phyloP scores from a whole-genome alignment of 176 grass and related monocot genomes.

The Oryza nivara region DNA sequence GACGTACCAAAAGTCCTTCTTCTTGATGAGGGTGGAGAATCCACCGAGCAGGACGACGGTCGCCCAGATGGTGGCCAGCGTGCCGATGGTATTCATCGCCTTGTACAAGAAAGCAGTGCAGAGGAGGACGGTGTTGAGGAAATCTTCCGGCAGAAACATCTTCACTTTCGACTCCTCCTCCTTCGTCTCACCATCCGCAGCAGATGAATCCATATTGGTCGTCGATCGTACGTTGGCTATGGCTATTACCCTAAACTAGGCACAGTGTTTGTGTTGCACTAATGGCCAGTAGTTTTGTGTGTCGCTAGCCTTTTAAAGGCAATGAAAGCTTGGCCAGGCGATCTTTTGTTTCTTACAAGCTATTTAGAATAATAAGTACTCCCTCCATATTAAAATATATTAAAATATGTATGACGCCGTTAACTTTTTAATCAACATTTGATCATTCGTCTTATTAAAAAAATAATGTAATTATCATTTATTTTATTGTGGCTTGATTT shows the following conservation, averaged over 20 bases:
- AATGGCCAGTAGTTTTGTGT: too few species aligned
- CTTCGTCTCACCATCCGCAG: not conserved
- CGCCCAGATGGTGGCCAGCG: conserved; percentile 20
- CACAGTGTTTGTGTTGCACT: too few species aligned
- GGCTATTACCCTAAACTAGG: too few species aligned
- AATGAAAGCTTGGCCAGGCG: not conserved
- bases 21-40: not conserved
- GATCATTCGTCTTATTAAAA: too few species aligned
- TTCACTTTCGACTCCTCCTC: not conserved
- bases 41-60: conserved; percentile 35
- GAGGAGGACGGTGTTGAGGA: not conserved
- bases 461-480: too few species aligned
- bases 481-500: too few species aligned
- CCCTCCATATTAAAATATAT: too few species aligned
- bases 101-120: not conserved
- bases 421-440: too few species aligned
- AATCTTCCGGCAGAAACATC: not conserved
- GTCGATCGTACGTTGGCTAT: too few species aligned
- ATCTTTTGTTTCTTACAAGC: not conserved
- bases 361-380: not conserved
- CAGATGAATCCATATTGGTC: not conserved
- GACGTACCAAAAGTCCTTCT: conserved; percentile 28
- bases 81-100: not conserved
- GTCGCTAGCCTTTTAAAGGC: not conserved
- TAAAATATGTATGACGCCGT: too few species aligned